Evolutionary conservation across 331 rosid species (phyloP).

Genomic region (Prunus yedoensis): DNA sequence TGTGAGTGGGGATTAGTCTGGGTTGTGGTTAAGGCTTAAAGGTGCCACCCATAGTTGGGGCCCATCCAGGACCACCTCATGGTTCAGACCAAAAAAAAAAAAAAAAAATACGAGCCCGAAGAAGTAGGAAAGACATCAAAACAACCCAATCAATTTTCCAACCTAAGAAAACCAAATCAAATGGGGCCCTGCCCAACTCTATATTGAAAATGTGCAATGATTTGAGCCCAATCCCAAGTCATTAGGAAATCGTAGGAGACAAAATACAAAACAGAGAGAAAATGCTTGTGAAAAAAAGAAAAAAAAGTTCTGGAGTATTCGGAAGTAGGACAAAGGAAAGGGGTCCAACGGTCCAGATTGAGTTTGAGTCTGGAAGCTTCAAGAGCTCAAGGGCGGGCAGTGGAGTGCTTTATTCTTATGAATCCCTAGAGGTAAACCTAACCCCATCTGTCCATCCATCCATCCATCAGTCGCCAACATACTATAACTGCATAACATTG

Average conservation of each 20-base stretch:
- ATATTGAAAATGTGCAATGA: too few relatives aligned
- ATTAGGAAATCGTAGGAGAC: background rate
- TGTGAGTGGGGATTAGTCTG: too few relatives aligned
- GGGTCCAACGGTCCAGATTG: slow-evolving; percentile 51
- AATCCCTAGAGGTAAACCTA: background rate
- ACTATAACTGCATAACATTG: background rate
- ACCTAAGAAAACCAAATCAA: too few relatives aligned
- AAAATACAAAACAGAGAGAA: background rate
- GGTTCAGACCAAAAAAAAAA: too few relatives aligned
- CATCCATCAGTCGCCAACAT: background rate
- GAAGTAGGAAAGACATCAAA: too few relatives aligned
- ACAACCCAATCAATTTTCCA: too few relatives aligned
- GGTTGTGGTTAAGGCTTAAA: too few relatives aligned
- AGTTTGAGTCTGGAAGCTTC: slow-evolving; percentile 42
- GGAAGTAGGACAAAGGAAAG: slow-evolving; percentile 25
- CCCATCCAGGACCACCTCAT: too few relatives aligned
- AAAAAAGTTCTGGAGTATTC: slow-evolving; percentile 53
- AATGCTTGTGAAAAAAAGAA: too few relatives aligned
- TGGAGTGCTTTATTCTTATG: background rate
- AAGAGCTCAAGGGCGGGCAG: slow-evolving; percentile 29
- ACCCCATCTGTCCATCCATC: background rate
- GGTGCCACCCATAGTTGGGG: too few relatives aligned
- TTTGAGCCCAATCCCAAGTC: slow-evolving; percentile 1
- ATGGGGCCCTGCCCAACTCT: too few relatives aligned
- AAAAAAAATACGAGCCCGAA: too few relatives aligned